These are phyloP conservation scores for Fonsecaea multimorphosa DNA, from an alignment of 2,329 filamentous ascomycete genomes.

Conservation along the genomic window DNA sequence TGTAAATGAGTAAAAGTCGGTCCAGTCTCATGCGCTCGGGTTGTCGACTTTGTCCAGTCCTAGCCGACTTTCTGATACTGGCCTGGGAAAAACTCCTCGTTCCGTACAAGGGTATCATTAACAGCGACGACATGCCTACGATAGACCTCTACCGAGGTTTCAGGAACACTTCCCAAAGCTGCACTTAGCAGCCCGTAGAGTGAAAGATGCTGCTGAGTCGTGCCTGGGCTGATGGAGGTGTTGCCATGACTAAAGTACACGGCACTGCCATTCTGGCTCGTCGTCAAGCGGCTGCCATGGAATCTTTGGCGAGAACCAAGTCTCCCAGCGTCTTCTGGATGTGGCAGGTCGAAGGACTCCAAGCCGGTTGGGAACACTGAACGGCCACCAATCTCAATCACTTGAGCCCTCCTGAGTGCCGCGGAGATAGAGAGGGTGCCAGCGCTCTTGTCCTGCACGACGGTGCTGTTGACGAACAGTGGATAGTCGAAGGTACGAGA, in stretches of 20 bases:
- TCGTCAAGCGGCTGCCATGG: constrained; percentile 7
- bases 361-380: constrained; percentile 3
- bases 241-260: constrained; percentile 12
- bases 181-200: not conserved
- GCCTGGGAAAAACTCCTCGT: not conserved
- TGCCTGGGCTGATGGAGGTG: constrained; percentile 1
- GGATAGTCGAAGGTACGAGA: constrained; percentile 13
- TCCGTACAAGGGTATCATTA: constrained; percentile 7
- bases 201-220: constrained; percentile 5
- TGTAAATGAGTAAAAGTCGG: not conserved
- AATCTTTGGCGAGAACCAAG: not conserved
- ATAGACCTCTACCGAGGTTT: not conserved
- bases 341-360: not conserved
- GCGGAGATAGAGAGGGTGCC: constrained; percentile 10
- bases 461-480: constrained; percentile 12
- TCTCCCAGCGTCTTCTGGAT: not conserved
- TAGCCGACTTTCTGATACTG: not conserved
- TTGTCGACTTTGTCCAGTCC: not conserved
- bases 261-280: constrained; percentile 11
- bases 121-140: constrained; percentile 7
- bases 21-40: no score
- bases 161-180: not conserved
- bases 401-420: not conserved
- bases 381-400: not conserved
- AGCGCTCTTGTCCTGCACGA: not conserved